Percentiles rank a stretch among this genome's conserved stretches.
Conservation (phyloP, 1,139 yeast species). For the Ogataea hybrid region DNA sequence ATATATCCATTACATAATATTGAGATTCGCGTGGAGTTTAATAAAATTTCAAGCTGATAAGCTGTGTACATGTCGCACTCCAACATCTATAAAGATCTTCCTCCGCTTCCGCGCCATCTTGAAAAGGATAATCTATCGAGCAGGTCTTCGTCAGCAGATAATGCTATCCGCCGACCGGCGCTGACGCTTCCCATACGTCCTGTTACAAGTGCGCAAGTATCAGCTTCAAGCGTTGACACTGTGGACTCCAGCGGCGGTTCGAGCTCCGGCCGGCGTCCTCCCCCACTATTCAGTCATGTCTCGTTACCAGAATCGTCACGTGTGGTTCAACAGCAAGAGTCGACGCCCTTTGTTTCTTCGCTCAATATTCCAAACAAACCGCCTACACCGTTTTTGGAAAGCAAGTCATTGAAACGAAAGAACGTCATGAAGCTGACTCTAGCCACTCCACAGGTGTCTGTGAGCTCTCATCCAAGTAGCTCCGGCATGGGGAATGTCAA, state of each 20-base stretch:
- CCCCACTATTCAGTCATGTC: background rate
- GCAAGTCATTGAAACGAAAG: constrained; percentile 66
- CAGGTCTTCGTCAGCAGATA: background rate
- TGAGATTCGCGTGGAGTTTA: constrained; percentile 9
- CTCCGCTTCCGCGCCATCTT: constrained; percentile 12
- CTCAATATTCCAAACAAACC: constrained; percentile 11
- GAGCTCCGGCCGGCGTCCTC: background rate
- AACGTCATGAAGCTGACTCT: constrained; percentile 72
- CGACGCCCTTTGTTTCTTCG: constrained; percentile 13
- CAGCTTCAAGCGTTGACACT: constrained; percentile 7
- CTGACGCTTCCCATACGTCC: constrained; percentile 4
- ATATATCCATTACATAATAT: constrained; percentile 4
- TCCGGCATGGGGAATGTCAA: constrained; percentile 1
- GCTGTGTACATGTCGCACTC: constrained; percentile 7
- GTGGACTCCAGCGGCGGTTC: background rate
- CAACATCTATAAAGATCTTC: constrained; percentile 18
- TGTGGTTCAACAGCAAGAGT: constrained; percentile 9
- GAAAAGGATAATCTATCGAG: constrained; percentile 1
- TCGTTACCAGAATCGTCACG: background rate
- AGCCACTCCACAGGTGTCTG: constrained; percentile 21
- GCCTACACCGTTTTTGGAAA: constrained; percentile 36
- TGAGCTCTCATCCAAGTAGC: constrained; percentile 1
- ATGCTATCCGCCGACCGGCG: background rate
- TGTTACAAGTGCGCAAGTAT: constrained; percentile 3
- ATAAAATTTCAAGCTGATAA: constrained; percentile 9